These are phyloP conservation scores for Geotrichum ghanense DNA, from an alignment of 805 yeast species.

Conservation along the genomic window DNA sequence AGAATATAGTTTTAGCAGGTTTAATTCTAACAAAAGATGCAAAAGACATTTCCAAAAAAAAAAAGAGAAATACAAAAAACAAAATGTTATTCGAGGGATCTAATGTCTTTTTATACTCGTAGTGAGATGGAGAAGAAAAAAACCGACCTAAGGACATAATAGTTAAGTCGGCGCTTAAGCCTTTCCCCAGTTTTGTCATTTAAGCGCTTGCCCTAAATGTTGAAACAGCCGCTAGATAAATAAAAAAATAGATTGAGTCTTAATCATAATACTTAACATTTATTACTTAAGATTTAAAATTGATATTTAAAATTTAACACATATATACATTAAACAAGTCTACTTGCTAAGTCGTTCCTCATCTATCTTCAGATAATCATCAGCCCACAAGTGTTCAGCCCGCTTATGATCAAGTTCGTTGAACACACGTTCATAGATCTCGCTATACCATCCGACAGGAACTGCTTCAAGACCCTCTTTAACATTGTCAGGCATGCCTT, in stretches of 20 bases:
- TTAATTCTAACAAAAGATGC: background rate
- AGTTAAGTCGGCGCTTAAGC: too few relatives aligned
- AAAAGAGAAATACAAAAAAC: background rate
- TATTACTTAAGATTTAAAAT: background rate
- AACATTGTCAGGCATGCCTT: conserved; percentile 80
- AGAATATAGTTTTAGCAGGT: background rate
- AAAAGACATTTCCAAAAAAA: background rate
- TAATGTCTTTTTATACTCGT: background rate
- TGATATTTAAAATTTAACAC: too few relatives aligned
- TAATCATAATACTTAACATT: background rate
- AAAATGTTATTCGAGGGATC: too few relatives aligned
- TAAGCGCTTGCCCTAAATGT: too few relatives aligned
- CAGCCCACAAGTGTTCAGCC: conserved; percentile 47
- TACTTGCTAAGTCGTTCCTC: background rate
- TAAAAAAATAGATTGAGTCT: too few relatives aligned
- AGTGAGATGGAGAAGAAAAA: too few relatives aligned
- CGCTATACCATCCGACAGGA: conserved; percentile 86
- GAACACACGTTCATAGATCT: conserved; percentile 62
- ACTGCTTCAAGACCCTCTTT: conserved; percentile 74
- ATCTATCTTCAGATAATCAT: conserved; percentile 36
- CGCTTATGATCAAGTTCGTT: conserved; percentile 31
- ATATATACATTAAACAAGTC: background rate
- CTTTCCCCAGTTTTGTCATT: too few relatives aligned
- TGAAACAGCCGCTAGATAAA: too few relatives aligned
- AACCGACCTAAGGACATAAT: too few relatives aligned